phyloP scores from a whole-genome alignment of 306 rosid species.

The Alnus rubra region DNA sequence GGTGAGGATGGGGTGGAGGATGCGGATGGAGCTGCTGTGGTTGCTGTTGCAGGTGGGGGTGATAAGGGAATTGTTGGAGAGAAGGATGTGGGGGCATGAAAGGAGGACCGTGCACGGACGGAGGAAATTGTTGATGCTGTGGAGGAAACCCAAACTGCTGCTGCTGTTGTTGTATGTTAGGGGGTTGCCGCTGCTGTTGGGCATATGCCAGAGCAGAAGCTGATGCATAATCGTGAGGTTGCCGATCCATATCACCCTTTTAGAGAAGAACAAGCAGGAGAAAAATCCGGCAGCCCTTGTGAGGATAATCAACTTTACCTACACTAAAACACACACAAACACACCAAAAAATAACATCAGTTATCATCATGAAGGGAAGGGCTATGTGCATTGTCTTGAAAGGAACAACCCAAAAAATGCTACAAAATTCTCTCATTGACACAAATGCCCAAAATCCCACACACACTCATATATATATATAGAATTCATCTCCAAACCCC shows the following conservation, averaged over 20 bases:
- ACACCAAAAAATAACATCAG: neutral
- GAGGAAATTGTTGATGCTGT: conserved; percentile 84
- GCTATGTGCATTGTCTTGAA: neutral
- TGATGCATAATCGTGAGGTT: conserved; percentile 79
- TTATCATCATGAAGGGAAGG: too few species aligned
- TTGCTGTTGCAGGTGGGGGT: conserved; percentile 61
- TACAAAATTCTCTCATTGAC: neutral
- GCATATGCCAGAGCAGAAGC: conserved; percentile 84
- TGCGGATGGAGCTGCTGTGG: conserved; percentile 59
- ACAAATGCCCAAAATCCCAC: neutral
- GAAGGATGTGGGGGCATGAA: conserved; percentile 77
- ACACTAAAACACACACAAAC: neutral
- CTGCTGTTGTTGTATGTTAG: conserved; percentile 63
- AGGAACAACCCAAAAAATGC: neutral
- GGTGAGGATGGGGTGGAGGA: conserved; percentile 65
- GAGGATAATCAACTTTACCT: neutral
- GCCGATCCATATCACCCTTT: conserved; percentile 65
- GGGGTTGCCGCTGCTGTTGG: conserved; percentile 73
- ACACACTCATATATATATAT: neutral
- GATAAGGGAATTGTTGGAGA: conserved; percentile 78
- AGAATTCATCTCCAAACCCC: neutral
- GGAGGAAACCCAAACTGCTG: conserved; percentile 87
- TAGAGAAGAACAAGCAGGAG: conserved; percentile 6
- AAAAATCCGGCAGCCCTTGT: conserved; percentile 5
- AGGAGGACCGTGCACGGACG: conserved; percentile 76